Evolutionary conservation across 2,329 filamentous ascomycete species (phyloP).

Genomic region (Aspergillus niger): DNA sequence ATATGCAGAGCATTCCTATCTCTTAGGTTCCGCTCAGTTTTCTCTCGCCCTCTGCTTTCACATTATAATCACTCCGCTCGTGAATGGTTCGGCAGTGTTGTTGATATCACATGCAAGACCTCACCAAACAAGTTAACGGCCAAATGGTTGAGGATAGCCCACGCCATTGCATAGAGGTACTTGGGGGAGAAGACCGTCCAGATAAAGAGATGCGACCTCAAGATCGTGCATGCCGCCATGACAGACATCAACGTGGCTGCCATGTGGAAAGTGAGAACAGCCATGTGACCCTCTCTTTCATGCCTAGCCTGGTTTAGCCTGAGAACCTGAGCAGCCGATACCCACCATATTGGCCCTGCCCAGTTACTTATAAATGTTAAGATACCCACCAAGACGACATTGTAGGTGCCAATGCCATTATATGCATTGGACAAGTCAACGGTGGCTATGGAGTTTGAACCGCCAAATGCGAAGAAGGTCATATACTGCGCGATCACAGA

Average conservation of each 20-base stretch:
- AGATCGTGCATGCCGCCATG: constrained; percentile 82
- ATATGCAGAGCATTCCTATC: neutral
- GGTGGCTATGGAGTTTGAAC: constrained; percentile 93
- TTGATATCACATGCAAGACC: neutral
- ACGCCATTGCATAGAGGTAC: constrained; percentile 88
- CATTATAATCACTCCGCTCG: neutral
- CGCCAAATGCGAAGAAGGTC: constrained; percentile 87
- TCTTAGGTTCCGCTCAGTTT: neutral
- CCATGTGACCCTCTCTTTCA: constrained; percentile 54
- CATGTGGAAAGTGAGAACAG: constrained; percentile 70
- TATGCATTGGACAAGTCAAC: constrained; percentile 93
- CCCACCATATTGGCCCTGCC: constrained; percentile 89
- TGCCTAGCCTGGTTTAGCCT: constrained; percentile 18
- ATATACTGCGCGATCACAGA: constrained; percentile 76
- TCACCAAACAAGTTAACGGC: constrained; percentile 68
- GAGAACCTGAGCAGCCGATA: constrained; percentile 56
- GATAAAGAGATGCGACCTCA: constrained; percentile 91
- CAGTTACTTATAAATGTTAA: constrained; percentile 89
- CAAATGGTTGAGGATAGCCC: constrained; percentile 81
- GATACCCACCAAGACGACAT: constrained; percentile 74
- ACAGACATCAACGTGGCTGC: constrained; percentile 68
- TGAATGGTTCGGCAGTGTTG: neutral
- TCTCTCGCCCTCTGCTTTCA: neutral
- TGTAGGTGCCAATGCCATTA: constrained; percentile 84
- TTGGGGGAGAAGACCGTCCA: constrained; percentile 99